These are phyloP conservation scores for Cyathus striatus DNA, from an alignment of 768 basidiomycete species.

Conservation along the genomic window DNA sequence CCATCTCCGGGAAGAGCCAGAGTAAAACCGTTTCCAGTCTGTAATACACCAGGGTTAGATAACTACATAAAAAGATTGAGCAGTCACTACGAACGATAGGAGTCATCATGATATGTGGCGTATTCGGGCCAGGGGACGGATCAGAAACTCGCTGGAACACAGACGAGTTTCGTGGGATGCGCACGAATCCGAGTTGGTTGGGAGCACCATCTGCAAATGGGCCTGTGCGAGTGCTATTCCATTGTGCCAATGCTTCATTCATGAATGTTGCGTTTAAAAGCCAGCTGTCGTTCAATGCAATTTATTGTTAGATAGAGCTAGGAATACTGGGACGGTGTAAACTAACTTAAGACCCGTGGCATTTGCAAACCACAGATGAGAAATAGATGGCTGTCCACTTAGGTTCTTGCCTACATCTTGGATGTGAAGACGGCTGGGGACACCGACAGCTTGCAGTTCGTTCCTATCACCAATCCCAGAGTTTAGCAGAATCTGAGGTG, in stretches of 20 bases:
- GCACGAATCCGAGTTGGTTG: constrained; percentile 13
- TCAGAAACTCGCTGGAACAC: constrained; percentile 14
- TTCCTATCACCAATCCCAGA: constrained; percentile 23
- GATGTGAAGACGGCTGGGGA: constrained; percentile 13
- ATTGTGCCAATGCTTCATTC: constrained; percentile 13
- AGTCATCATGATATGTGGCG: constrained; percentile 22
- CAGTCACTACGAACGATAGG: constrained; percentile 11
- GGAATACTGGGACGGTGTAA: no score
- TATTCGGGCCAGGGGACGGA: constrained; percentile 19
- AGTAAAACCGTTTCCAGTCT: neutral
- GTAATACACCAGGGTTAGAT: neutral
- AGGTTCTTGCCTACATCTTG: constrained; percentile 21
- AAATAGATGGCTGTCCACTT: neutral
- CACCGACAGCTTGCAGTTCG: constrained; percentile 10
- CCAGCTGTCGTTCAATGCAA: constrained; percentile 6
- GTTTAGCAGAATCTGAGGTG: constrained; percentile 19
- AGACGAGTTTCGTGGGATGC: constrained; percentile 12
- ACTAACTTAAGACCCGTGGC: no score
- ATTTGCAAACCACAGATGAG: constrained; percentile 11
- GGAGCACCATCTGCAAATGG: constrained; percentile 9
- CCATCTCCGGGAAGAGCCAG: neutral
- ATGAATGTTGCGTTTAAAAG: constrained; percentile 9
- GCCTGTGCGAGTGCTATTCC: constrained; percentile 18
- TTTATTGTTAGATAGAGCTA: no score
- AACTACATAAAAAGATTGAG: neutral